Evolutionary conservation across 257 asterid species (phyloP), one percentile per base, ranked within the genome.

Genomic region (Nicotiana attenuata): DNA sequence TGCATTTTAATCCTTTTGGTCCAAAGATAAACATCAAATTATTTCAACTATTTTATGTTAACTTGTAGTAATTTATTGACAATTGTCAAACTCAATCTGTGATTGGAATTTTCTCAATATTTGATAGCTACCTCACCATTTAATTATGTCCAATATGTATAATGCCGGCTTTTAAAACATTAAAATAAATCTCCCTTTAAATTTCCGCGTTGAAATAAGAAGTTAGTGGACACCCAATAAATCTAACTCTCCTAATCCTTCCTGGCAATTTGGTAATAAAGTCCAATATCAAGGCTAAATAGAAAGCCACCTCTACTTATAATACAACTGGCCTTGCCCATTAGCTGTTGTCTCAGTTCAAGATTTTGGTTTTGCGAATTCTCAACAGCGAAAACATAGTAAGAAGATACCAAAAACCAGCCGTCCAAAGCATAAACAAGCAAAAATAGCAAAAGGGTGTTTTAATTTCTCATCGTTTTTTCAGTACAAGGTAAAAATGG

Each of bases 251-350:
- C 50, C 47, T 60, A 71, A 71, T 65, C 59, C 66, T 0, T 0
- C 65, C 41, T 83, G 88, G 88, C 78, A 85, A 59, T 50, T 57
- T 82, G 59, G 86, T 65, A 83, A 85, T 53, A 53, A 67, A 52
- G 47, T 24, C 9, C 0, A 80, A 1, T 65, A 16, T 29, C 20
- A 65, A 59, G 65, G 79, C 61, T 1, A 24, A n/a, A 47, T 24
- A 47, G 15, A 1, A 20, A 75, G 4, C 4, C 79, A 47, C 63
- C 63, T 16, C 79, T 75, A 50, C 63, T 75, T 75, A 75, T 75
- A 75, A 47, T 15, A 75, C 79, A 75, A 75, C 79, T 75, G 41
- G 41, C 79, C 85, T 24, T 63, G 41, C 81, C 41, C 83, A 29
- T 76, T 60, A 28, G 13, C 8, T 2, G 14, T 28, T 35, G 75